Evolutionary conservation across 2,329 filamentous ascomycete genomes (phyloP).

Genomic region (Beauveria varroae): DNA sequence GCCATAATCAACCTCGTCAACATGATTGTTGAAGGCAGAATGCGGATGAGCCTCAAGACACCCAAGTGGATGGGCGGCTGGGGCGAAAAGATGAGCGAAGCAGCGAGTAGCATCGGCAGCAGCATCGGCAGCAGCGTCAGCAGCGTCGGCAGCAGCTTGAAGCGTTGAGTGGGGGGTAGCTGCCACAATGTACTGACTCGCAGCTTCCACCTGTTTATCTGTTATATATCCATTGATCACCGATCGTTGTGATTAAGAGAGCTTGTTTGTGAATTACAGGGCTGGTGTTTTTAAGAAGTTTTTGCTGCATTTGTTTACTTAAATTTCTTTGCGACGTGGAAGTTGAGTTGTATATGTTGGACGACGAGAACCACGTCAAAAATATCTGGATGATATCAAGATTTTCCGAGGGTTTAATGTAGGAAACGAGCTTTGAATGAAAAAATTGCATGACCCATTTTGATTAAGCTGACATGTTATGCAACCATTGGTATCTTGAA

Average conservation of each 20-base stretch:
- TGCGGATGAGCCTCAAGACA: conserved; percentile 51
- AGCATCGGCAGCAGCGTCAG: conserved; percentile 39
- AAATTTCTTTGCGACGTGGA: conserved; percentile 9
- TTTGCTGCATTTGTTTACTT: conserved; percentile 3
- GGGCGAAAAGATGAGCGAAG: conserved; percentile 37
- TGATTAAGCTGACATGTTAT: too few species aligned
- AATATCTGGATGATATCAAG: neutral
- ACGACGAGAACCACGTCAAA: neutral
- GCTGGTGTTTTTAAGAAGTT: neutral
- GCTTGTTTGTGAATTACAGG: conserved; percentile 4
- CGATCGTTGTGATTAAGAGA: neutral
- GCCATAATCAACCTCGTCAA: conserved; percentile 78
- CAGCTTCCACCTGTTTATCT: neutral
- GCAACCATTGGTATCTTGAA: neutral
- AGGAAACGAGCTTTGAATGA: conserved; percentile 1
- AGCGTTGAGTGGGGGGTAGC: conserved; percentile 15
- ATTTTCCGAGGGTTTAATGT: conserved; percentile 4
- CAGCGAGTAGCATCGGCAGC: conserved; percentile 42
- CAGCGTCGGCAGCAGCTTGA: conserved; percentile 36
- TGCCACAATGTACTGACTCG: neutral
- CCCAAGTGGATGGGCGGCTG: conserved; percentile 42
- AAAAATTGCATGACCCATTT: neutral
- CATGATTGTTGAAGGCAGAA: conserved; percentile 76
- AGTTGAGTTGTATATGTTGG: neutral
- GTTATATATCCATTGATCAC: neutral